A percentile compares a stretch with the other conserved stretches of the same genome.
Evolutionary conservation across 352 stramenopile species (phyloP).

Genomic region (Globisporangium nagaii): DNA sequence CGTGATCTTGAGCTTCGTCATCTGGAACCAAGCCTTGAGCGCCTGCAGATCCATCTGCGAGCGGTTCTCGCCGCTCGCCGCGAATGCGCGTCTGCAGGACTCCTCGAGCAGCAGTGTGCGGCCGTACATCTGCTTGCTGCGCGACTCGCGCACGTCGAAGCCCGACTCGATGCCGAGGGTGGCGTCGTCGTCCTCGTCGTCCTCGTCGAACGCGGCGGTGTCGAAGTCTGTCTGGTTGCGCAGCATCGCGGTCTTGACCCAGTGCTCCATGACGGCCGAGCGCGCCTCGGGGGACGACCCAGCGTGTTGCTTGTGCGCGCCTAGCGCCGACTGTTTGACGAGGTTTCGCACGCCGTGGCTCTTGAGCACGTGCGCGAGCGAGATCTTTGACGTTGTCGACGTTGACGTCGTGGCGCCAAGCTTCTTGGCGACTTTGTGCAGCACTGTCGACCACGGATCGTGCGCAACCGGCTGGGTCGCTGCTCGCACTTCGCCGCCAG

Average conservation of each 20-base stretch:
- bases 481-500: not conserved
- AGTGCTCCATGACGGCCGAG: constrained; percentile 59
- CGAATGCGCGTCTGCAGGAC: constrained; percentile 54
- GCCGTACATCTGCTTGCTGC: constrained; percentile 35
- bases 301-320: constrained; percentile 1
- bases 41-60: constrained; percentile 54
- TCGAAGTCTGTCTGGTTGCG: constrained; percentile 18
- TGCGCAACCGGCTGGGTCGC: not conserved
- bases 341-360: constrained; percentile 56
- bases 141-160: constrained; percentile 33
- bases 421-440: constrained; percentile 21
- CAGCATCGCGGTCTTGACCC: constrained; percentile 40
- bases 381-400: constrained; percentile 15
- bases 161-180: constrained; percentile 26
- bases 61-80: constrained; percentile 40
- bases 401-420: not conserved
- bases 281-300: constrained; percentile 12
- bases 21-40: constrained; percentile 69
- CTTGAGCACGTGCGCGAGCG: constrained; percentile 43
- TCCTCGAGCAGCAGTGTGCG: constrained; percentile 66
- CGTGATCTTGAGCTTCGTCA: constrained; percentile 70
- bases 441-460: constrained; percentile 29
- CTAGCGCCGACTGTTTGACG: constrained; percentile 44
- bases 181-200: constrained; percentile 18
- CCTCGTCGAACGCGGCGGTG: constrained; percentile 9